phyloP scores from a whole-genome alignment of 139 green algal species.

The Chlamydomonas incerta region DNA sequence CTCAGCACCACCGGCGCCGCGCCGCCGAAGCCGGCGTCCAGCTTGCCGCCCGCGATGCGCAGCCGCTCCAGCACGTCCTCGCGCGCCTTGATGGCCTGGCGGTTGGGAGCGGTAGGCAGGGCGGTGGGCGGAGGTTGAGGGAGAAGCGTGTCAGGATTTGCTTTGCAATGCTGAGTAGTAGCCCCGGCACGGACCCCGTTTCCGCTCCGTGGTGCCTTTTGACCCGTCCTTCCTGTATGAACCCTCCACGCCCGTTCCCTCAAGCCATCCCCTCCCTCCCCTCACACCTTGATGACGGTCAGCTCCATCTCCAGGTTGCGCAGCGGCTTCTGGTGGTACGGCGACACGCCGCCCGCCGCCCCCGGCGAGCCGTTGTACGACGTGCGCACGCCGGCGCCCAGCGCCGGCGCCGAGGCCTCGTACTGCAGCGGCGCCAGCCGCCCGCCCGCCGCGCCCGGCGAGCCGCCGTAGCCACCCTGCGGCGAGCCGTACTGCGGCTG shows the following conservation, averaged over 20 bases:
- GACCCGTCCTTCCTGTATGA: no score
- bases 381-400: not conserved
- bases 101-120: not conserved
- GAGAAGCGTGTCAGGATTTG: no score
- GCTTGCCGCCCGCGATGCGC: conserved; percentile 50
- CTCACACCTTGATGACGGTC: conserved; percentile 54
- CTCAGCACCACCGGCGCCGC: conserved; percentile 47
- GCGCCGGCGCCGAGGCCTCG: not conserved
- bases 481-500: not conserved
- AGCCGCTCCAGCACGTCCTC: conserved; percentile 66
- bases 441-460: not conserved
- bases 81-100: conserved; percentile 57
- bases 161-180: not conserved
- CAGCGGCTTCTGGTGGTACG: conserved; percentile 30
- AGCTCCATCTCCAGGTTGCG: conserved; percentile 60
- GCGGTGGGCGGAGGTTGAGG: not conserved
- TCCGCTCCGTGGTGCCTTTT: no score
- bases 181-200: not conserved
- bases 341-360: not conserved
- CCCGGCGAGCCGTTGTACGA: not conserved
- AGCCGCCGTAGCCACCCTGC: not conserved
- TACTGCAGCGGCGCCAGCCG: conserved; percentile 20
- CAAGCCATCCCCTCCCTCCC: not conserved
- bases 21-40: conserved; percentile 50
- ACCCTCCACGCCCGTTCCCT: not conserved